Evolutionary conservation across 1,139 yeast species (phyloP).

Genomic region (Blastobotrys buckinghamii): DNA sequence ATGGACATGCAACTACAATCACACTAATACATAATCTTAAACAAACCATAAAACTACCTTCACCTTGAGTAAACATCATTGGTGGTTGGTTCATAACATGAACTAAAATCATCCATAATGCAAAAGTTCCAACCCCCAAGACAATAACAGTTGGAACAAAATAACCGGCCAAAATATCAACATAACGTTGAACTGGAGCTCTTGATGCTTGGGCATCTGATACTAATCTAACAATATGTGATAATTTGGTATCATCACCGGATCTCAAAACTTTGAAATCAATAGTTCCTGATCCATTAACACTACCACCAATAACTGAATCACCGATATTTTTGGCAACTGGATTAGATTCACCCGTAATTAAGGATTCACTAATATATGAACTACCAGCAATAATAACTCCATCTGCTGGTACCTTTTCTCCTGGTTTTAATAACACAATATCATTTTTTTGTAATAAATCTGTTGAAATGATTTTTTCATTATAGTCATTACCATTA

Average conservation of each 20-base stretch:
- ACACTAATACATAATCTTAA: conserved; percentile 86
- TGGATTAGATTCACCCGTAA: conserved; percentile 87
- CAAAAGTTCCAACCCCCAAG: conserved; percentile 59
- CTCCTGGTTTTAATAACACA: conserved; percentile 77
- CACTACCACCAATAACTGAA: conserved; percentile 79
- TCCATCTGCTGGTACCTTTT: conserved; percentile 91
- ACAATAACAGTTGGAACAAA: conserved; percentile 75
- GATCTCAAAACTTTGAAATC: conserved; percentile 63
- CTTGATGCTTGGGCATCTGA: conserved; percentile 82
- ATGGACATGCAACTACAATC: conserved; percentile 95
- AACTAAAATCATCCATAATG: conserved; percentile 54
- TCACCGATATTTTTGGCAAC: conserved; percentile 58
- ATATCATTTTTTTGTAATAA: conserved; percentile 72
- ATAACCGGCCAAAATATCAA: conserved; percentile 77
- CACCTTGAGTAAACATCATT: conserved; percentile 50
- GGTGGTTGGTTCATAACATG: conserved; percentile 45
- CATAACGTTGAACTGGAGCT: conserved; percentile 87
- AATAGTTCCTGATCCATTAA: conserved; percentile 72
- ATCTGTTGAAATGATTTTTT: conserved; percentile 54
- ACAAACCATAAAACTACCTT: conserved; percentile 61
- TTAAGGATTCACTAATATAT: conserved; percentile 78
- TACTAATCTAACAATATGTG: conserved; percentile 80
- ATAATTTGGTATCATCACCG: conserved; percentile 80
- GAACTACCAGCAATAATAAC: conserved; percentile 66
- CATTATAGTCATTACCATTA: conserved; percentile 19